Evolutionary conservation across 1,284 basidiomycete genomes (phyloP).

Genomic region (Boletus coffeatus): DNA sequence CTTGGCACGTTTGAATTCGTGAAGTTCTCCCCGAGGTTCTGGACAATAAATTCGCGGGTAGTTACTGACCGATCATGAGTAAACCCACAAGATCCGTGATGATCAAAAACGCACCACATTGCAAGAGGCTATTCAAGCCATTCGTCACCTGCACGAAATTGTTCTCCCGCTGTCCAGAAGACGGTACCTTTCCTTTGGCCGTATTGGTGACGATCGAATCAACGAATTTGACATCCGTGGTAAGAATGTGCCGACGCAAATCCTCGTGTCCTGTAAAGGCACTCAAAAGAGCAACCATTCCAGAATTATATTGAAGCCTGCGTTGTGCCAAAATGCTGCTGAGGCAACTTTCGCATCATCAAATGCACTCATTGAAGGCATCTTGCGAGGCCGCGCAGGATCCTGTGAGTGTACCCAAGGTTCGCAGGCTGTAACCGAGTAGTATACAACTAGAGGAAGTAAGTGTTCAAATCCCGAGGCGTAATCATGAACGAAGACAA

Average conservation of each 20-base stretch:
- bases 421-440: constrained; percentile 10
- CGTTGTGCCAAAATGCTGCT: constrained; percentile 6
- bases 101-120: constrained; percentile 14
- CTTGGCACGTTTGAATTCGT: background rate
- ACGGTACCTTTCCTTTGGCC: background rate
- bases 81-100: background rate
- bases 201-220: constrained; percentile 8
- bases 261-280: constrained; percentile 15
- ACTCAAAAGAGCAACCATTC: constrained; percentile 23
- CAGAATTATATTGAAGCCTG: constrained; percentile 15
- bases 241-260: constrained; percentile 16
- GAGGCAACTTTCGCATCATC: constrained; percentile 9
- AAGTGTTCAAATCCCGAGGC: no score
- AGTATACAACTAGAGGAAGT: no score
- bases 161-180: background rate
- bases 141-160: constrained; percentile 23
- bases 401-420: background rate
- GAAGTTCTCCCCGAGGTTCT: constrained; percentile 6
- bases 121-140: constrained; percentile 18
- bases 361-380: constrained; percentile 3
- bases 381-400: background rate
- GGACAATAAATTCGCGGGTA: constrained; percentile 4
- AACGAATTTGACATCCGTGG: constrained; percentile 9
- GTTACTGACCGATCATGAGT: constrained; percentile 12
- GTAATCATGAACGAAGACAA: no score